A percentile compares a stretch with the other conserved stretches of the same genome.
These are phyloP conservation scores for Solanum lignicaule DNA, from an alignment of 257 asterid species.

Conservation along the genomic window DNA sequence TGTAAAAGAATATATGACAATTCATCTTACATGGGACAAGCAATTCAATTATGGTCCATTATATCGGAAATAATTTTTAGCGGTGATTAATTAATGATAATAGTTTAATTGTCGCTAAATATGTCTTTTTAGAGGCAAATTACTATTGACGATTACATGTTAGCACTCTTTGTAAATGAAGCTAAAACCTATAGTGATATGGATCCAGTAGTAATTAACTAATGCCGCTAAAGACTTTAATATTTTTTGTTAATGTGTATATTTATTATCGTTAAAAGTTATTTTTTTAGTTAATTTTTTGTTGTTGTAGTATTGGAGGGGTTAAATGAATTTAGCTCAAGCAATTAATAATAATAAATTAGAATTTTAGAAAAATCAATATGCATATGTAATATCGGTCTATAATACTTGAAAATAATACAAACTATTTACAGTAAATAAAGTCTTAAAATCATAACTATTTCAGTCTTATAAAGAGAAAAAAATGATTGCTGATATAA, in stretches of 20 bases:
- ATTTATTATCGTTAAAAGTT: no score
- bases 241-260: no score
- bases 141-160: no score
- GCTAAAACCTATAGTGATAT: no score
- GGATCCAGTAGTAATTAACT: background rate
- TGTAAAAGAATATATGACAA: no score
- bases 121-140: background rate
- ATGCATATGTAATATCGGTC: no score
- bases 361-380: background rate
- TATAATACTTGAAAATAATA: no score
- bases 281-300: no score
- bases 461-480: background rate
- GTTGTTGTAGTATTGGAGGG: background rate
- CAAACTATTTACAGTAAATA: no score
- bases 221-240: rapidly evolving
- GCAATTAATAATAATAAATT: background rate
- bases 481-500: background rate
- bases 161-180: no score
- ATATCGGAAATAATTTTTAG: no score
- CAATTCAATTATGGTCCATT: background rate
- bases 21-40: background rate
- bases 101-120: background rate
- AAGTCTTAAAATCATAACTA: background rate
- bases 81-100: no score
- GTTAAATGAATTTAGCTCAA: background rate